Percentiles rank a stretch among this genome's conserved stretches.
Conservation (phyloP, 228 moss, liverwort and hornwort genomes). For the Sphagnum magellanicum region DNA sequence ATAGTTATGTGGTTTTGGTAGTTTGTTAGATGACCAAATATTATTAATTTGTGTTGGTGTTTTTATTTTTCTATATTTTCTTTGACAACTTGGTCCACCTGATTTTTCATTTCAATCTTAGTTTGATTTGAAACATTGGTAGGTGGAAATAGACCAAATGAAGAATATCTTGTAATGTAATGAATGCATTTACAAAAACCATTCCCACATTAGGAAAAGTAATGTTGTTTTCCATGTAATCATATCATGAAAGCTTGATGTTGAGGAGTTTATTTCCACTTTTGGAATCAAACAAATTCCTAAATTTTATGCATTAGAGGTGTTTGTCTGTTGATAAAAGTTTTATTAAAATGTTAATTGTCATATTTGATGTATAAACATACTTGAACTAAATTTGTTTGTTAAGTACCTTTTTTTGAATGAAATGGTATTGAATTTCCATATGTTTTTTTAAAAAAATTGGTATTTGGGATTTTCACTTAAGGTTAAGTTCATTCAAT, state of each 20-base stretch:
- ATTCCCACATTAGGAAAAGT: too few species aligned
- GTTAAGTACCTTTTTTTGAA: neutral
- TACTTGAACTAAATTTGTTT: neutral
- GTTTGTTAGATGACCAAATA: too few species aligned
- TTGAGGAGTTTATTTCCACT: neutral
- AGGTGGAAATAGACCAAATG: neutral
- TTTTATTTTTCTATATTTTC: too few species aligned
- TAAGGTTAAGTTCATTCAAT: neutral
- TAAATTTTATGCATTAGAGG: neutral
- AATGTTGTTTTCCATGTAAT: neutral
- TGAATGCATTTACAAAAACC: too few species aligned
- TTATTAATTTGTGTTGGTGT: too few species aligned
- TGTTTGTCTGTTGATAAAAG: neutral
- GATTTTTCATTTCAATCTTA: neutral
- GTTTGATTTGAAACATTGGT: neutral
- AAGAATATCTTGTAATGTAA: neutral
- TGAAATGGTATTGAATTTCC: conserved; percentile 1
- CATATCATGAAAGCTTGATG: neutral
- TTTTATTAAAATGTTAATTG: neutral
- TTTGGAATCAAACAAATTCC: conserved; percentile 1
- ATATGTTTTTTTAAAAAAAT: conserved; percentile 6
- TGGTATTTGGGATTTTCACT: conserved; percentile 4
- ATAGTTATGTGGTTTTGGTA: too few species aligned
- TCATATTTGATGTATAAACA: neutral
- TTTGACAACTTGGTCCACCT: too few species aligned